Percentiles rank a stretch among this genome's conserved stretches.
These are phyloP conservation scores for Quercus ilex DNA, from an alignment of 306 rosid species.

Conservation along the genomic window DNA sequence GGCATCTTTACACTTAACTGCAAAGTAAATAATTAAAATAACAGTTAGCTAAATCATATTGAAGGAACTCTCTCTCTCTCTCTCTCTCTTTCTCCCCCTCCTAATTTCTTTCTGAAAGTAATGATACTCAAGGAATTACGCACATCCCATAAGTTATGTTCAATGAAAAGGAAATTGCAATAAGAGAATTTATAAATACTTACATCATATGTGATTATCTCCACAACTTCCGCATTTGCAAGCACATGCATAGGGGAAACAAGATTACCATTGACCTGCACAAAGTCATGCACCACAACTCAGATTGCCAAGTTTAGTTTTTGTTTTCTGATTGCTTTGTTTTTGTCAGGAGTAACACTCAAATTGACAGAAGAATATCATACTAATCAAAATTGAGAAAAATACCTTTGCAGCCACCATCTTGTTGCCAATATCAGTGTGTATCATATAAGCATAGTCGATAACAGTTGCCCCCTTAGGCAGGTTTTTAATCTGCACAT, in stretches of 20 bases:
- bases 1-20: not conserved
- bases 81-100: too few relatives aligned
- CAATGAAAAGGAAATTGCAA: constrained; percentile 2
- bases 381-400: constrained; percentile 8
- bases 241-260: constrained; percentile 83
- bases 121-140: not conserved
- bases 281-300: constrained; percentile 19
- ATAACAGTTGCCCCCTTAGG: constrained; percentile 94
- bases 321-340: constrained; percentile 2
- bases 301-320: constrained; percentile 3
- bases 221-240: constrained; percentile 98
- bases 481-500: constrained; percentile 81
- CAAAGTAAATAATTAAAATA: not conserved
- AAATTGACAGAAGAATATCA: constrained; percentile 13
- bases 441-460: constrained; percentile 98
- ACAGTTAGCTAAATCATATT: not conserved
- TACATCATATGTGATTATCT: constrained; percentile 94
- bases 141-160: not conserved
- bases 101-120: not conserved
- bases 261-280: constrained; percentile 96
- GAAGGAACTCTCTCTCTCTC: too few relatives aligned
- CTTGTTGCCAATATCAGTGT: constrained; percentile 97
- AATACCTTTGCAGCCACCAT: constrained; percentile 98
- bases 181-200: constrained; percentile 37
- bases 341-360: constrained; percentile 12